Base-by-base conservation (phyloP, 2,329 filamentous ascomycete species). In the Drechslerella coelobrocha region DNA sequence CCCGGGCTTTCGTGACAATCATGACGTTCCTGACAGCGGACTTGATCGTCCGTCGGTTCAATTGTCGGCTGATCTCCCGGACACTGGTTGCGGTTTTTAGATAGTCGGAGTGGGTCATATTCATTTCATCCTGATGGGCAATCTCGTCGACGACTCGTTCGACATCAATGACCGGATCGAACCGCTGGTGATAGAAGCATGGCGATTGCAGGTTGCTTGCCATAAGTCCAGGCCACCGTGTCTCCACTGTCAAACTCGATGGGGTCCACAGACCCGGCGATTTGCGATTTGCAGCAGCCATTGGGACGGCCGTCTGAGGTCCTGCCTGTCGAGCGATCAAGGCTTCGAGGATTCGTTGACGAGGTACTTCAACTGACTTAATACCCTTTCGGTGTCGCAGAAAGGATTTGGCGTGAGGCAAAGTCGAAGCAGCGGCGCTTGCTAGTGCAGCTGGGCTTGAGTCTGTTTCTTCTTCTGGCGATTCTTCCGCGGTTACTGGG, bases 1-100 rank as follows among this genome's bases (percentile, higher is more conserved):
- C 94, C 73, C 94, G 87, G 21, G 94, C 94, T 80, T 97, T 99
- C 72, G 94, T 99, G 73, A 99, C 91, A 76, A 99, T 96, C 94
- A 99, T 97, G 77, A 99, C 86, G 78, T 91, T 97, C 77, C 86
- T 87, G 50, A 99, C 92, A 9, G 92, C 92, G 74, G 92, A 88
- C 80, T 90, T 94, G 79, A 97, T 91, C 21, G 94, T 93, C 41
- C 91, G 86, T 61, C 93, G 87, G 81, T 96, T 93, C 66, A 99
- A 84, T 80, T 97, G 94, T 79, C 95, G 93, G 14, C 92, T 95
- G 10, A 99, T 92, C 80, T 99, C 94, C 57, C 94, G 88, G 19
- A 99, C 94, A 50, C 92, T 90, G 0, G 91, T 96, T 54, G 94
- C 94, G 0, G 94, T 99, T 81, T 97, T 93, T 77, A 97, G 91